Conservation (phyloP, 2,329 filamentous ascomycete species). For the Xylariaceae sp. region DNA sequence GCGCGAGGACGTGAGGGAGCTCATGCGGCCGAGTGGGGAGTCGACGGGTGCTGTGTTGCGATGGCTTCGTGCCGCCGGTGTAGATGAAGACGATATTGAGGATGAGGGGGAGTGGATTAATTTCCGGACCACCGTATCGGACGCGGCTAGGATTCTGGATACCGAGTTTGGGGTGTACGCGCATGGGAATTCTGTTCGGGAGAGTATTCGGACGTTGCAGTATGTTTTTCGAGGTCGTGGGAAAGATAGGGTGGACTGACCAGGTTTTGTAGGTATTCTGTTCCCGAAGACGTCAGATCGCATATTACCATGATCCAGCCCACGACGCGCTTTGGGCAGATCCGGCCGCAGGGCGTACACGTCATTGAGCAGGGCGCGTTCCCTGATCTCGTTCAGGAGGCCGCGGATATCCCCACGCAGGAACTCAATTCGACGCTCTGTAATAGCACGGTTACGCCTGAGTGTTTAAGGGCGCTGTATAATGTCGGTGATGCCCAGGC, state of each 20-base stretch:
- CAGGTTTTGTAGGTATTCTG: slow-evolving; percentile 46
- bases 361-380: slow-evolving; percentile 27
- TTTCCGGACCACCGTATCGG: slow-evolving; percentile 45
- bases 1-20: slow-evolving; percentile 46
- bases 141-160: slow-evolving; percentile 48
- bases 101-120: slow-evolving; percentile 48
- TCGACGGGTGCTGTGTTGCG: slow-evolving; percentile 44
- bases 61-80: slow-evolving; percentile 51
- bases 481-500: slow-evolving; percentile 38
- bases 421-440: slow-evolving; percentile 32
- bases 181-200: slow-evolving; percentile 37
- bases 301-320: slow-evolving; percentile 61
- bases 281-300: slow-evolving; percentile 49
- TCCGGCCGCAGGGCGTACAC: slow-evolving; percentile 38
- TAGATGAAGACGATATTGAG: slow-evolving; percentile 48
- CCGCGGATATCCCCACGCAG: slow-evolving; percentile 15
- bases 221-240: slow-evolving; percentile 18
- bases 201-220: slow-evolving; percentile 44
- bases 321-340: slow-evolving; percentile 56
- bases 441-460: slow-evolving; percentile 39
- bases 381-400: slow-evolving; percentile 3
- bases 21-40: slow-evolving; percentile 32
- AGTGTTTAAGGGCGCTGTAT: slow-evolving; percentile 47
- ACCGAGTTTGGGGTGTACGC: slow-evolving; percentile 55
- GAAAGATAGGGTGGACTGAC: not conserved